Evolutionary conservation across 176 grass and related monocot species (phyloP).

Genomic region (Themeda triandra): DNA sequence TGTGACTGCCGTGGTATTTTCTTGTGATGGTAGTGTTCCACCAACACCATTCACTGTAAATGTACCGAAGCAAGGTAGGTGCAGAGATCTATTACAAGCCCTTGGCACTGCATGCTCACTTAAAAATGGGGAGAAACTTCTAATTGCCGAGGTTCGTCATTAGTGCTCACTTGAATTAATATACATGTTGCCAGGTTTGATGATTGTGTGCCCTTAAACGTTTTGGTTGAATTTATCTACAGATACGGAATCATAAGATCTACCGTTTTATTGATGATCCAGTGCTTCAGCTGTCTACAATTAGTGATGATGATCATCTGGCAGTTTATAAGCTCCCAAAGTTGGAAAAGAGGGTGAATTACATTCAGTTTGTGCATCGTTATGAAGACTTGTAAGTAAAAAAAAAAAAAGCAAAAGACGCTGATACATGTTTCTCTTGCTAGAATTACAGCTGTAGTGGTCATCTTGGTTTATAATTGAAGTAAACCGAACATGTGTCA

Average conservation of each 20-base stretch:
- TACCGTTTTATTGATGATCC: conserved; percentile 87
- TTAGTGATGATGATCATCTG: conserved; percentile 86
- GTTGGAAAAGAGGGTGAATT: conserved; percentile 60
- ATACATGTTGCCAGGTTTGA: conserved; percentile 26
- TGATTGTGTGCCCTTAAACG: conserved; percentile 1
- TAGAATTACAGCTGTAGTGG: not conserved
- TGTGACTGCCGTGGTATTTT: conserved; percentile 69
- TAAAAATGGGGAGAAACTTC: conserved; percentile 79
- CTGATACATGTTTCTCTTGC: not conserved
- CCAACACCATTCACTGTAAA: conserved; percentile 83
- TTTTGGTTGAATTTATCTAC: conserved; percentile 33
- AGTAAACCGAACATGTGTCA: not conserved
- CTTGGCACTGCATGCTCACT: conserved; percentile 72
- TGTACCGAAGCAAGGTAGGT: conserved; percentile 94
- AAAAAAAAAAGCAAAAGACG: conserved; percentile 7
- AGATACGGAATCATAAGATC: conserved; percentile 86
- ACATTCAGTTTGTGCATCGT: conserved; percentile 92
- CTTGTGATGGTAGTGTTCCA: conserved; percentile 58
- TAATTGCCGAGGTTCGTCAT: conserved; percentile 88
- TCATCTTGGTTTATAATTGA: conserved; percentile 12
- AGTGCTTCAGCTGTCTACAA: conserved; percentile 69
- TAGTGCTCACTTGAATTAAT: conserved; percentile 10
- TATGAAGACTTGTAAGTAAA: conserved; percentile 70
- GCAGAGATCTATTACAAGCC: conserved; percentile 80
- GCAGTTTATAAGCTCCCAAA: conserved; percentile 90